A percentile compares a stretch with the other conserved stretches of the same genome.
These are phyloP conservation scores for Colletotrichum plurivorum DNA, from an alignment of 2,329 filamentous ascomycete species.

Conservation along the genomic window DNA sequence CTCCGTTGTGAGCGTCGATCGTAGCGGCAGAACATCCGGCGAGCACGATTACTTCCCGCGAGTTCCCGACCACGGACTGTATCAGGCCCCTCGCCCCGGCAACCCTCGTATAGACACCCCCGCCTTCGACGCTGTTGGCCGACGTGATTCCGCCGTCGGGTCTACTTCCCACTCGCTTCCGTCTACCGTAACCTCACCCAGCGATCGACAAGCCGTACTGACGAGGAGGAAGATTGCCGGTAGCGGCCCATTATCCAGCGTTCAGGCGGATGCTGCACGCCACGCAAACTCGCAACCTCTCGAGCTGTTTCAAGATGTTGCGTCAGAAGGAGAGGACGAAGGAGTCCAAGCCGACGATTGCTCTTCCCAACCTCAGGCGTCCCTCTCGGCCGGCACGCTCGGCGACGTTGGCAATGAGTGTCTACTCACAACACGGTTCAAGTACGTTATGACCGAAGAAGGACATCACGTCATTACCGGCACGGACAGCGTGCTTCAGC, in stretches of 20 bases:
- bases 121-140: constrained; percentile 42
- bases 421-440: constrained; percentile 80
- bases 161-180: constrained; percentile 19
- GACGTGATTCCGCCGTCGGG: constrained; percentile 26
- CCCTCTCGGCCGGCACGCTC: background rate
- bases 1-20: constrained; percentile 82
- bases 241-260: constrained; percentile 58
- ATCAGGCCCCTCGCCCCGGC: constrained; percentile 48
- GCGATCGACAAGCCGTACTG: constrained; percentile 42
- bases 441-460: constrained; percentile 80
- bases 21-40: constrained; percentile 56
- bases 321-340: constrained; percentile 46
- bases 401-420: constrained; percentile 17
- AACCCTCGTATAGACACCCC: constrained; percentile 48
- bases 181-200: constrained; percentile 38
- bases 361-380: constrained; percentile 6
- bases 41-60: constrained; percentile 57
- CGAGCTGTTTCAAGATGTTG: constrained; percentile 42
- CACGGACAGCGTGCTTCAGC: constrained; percentile 79
- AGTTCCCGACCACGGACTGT: constrained; percentile 50
- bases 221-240: constrained; percentile 51
- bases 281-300: constrained; percentile 53
- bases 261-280: constrained; percentile 60
- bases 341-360: constrained; percentile 4
- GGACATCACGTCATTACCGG: constrained; percentile 89